phyloP scores from a whole-genome alignment of 108 stramenopile genomes.

The Parietichytrium sp. region DNA sequence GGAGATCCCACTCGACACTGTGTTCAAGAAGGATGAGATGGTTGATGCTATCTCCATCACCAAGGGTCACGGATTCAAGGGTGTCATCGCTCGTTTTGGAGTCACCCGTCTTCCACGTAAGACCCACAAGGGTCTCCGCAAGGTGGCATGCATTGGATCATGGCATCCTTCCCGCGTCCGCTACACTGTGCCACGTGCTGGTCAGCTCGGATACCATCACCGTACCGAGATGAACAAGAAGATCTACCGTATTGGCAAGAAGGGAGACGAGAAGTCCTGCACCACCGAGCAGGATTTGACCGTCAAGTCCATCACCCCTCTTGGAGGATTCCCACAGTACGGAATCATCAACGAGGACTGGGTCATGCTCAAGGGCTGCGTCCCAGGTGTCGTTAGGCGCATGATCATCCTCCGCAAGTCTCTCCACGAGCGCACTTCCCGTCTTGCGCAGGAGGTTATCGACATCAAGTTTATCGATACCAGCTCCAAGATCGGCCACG shows the following conservation, averaged over 20 bases:
- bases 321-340: conserved; percentile 98
- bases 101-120: conserved; percentile 98
- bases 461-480: conserved; percentile 99
- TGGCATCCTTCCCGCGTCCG: conserved; percentile 99
- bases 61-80: conserved; percentile 97
- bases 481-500: conserved; percentile 97
- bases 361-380: conserved; percentile 98
- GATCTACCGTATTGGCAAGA: conserved; percentile 97
- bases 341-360: conserved; percentile 95
- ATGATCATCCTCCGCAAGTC: conserved; percentile 93
- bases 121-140: conserved; percentile 99
- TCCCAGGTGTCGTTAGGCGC: conserved; percentile 96
- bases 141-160: conserved; percentile 99
- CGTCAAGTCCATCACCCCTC: conserved; percentile 96
- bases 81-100: conserved; percentile 98
- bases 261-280: conserved; percentile 57
- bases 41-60: conserved; percentile 94
- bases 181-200: conserved; percentile 92
- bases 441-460: conserved; percentile 92
- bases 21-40: conserved; percentile 94
- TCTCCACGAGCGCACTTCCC: conserved; percentile 81
- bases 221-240: conserved; percentile 99
- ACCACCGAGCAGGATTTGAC: conserved; percentile 96
- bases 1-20: conserved; percentile 85
- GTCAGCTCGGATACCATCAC: conserved; percentile 99